A percentile compares a stretch with the other conserved stretches of the same genome.
phyloP scores from a whole-genome alignment of 192 early-diverging fungal species.

The Powellomyces hirtus region DNA sequence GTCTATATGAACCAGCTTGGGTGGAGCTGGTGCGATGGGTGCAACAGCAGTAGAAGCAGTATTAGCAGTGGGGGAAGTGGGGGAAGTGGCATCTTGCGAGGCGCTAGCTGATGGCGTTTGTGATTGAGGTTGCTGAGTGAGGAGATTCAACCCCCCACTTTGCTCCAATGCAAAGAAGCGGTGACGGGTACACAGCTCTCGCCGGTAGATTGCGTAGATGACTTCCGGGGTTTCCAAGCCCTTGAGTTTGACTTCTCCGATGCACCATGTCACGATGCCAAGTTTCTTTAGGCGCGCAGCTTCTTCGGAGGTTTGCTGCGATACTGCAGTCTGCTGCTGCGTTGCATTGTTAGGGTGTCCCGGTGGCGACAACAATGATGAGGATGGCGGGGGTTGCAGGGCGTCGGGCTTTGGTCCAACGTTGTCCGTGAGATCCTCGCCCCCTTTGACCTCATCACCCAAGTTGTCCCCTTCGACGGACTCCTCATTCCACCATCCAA shows the following conservation, averaged over 20 bases:
- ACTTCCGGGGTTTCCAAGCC: slow-evolving; percentile 87
- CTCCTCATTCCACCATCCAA: slow-evolving; percentile 19
- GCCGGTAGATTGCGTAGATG: slow-evolving; percentile 52
- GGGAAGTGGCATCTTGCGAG: not conserved
- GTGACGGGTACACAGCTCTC: slow-evolving; percentile 29
- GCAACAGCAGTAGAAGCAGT: not conserved
- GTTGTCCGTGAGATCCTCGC: slow-evolving; percentile 23
- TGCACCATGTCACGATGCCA: slow-evolving; percentile 48
- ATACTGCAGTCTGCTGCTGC: not conserved
- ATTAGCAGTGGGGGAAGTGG: not conserved
- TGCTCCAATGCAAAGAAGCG: slow-evolving; percentile 32
- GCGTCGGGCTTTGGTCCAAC: not conserved
- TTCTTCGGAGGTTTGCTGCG: not conserved
- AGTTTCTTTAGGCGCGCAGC: slow-evolving; percentile 18
- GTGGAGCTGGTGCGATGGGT: not conserved
- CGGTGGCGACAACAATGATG: not conserved
- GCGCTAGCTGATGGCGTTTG: not conserved
- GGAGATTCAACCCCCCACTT: slow-evolving; percentile 28
- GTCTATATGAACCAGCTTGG: slow-evolving; percentile 34
- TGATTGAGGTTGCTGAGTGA: slow-evolving; percentile 10
- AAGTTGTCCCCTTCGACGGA: not conserved
- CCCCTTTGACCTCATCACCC: slow-evolving; percentile 16
- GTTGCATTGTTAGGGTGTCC: too few species aligned
- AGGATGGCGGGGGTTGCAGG: not conserved
- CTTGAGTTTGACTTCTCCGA: slow-evolving; percentile 83